Base-by-base conservation (phyloP, 1,139 yeast species). In the Geotrichum candidum region DNA sequence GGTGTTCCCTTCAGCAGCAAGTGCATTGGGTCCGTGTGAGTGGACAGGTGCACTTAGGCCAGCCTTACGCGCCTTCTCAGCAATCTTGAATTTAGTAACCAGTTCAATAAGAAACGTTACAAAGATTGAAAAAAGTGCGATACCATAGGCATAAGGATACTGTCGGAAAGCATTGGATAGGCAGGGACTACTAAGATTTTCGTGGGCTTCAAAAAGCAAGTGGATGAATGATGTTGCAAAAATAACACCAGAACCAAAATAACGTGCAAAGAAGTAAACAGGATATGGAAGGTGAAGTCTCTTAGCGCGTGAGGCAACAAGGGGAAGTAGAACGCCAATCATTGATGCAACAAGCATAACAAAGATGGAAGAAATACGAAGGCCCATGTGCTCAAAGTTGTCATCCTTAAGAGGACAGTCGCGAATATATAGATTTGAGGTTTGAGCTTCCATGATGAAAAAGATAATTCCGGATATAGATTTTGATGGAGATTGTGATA, bases 161-260 rank as follows among this genome's bases (percentile, higher is more conserved):
- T 76, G 78, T 1, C 74, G 76, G 76, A 85, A 83, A 1, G 79
- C 78, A 38, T 81, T 82, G 35, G 85, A 84, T 51, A 86, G 78
- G 73, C 90, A 85, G 9, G 76, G 78, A 59, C 77, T 69, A 1
- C 81, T 74, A 61, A 86, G 76, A 1, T 79, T 77, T 50, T 84
- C 86, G 66, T 80, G 77, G 2, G 96, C 96, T 0, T 96, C 96
- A 68, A 86, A 85, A 68, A 91, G 77, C 65, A 91, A 78, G 76
- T 91, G 97, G 62, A 91, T 86, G 69, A 90, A 87, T 0, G 96
- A 92, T 1, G 97, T 91, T 1, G 96, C 94, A 11, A 90, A 80
- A 70, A 91, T 91, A 56, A 91, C 97, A 58, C 97, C 97, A 0
- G 96, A 87, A 64, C 97, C 97, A 73, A 91, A 90, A 77, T 83